Evolutionary conservation across 192 early-diverging fungal species (phyloP), one percentile per base, ranked within the genome.

Genomic region (Pilaira anomala): DNA sequence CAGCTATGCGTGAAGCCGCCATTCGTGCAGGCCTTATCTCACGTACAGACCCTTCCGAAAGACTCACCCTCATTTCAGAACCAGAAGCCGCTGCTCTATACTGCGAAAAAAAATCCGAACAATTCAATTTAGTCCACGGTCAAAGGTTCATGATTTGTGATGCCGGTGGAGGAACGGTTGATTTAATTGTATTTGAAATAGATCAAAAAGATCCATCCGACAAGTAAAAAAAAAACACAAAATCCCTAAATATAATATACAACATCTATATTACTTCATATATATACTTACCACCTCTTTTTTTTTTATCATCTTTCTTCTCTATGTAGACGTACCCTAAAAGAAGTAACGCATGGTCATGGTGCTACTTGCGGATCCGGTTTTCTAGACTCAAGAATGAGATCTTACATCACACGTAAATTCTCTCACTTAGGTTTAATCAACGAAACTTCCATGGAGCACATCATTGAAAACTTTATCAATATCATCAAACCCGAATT

Each of bases 121-220:
- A 78, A 33, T 77, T 78, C 26, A 63, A 77, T 57, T 63, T 80
- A 7, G 48, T 26, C 3, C 68, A 74, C 51, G 79, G 76, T 0
- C 72, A 76, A 22, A 67, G 69, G 9, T 83, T 80, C 30, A 73
- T 80, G 71, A 72, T 80, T 45, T 77, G 78, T 60, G 80, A 82
- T 66, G 76, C 76, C 41, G 81, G 81, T 33, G 81, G 81, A 19
- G 81, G 81, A 33, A 83, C 81, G 2, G 78, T 83, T 13, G 81
- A 83, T 75, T 67, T 80, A 30, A 78, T 72, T 65, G 69, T 72
- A n/a, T 72, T 66, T 21, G 69, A 66, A 28, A 66, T 72, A 14
- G 64, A 65, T 60, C 52, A 76, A 72, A 52, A 26, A 22, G 5
- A 4, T 6, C 55, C 52, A 16, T 66, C 61, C 50, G 50, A 69